Percentiles rank a stretch among this genome's conserved stretches.
phyloP scores from a whole-genome alignment of 805 yeast genomes.

The Candida nitratophila region DNA sequence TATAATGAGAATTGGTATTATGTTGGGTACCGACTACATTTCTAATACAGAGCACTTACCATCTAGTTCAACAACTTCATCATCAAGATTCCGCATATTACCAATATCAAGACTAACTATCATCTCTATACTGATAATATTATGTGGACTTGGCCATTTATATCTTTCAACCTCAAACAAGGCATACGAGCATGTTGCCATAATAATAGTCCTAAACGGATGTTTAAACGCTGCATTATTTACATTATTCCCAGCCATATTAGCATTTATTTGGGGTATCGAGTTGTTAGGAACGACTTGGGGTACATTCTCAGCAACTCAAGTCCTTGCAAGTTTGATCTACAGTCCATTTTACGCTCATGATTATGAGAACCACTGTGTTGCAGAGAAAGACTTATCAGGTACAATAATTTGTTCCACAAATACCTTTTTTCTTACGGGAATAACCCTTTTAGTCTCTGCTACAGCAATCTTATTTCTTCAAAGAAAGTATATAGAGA shows the following conservation, averaged over 20 bases:
- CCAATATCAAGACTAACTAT: constrained; percentile 22
- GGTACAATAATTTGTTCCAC: constrained; percentile 23
- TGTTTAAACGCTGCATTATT: constrained; percentile 65
- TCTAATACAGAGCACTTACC: constrained; percentile 21
- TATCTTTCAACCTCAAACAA: constrained; percentile 22
- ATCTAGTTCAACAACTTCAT: constrained; percentile 22
- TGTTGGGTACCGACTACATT: constrained; percentile 60
- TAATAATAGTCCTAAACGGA: constrained; percentile 21
- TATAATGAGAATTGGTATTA: constrained; percentile 55
- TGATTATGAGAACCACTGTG: constrained; percentile 4
- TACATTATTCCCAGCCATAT: constrained; percentile 79
- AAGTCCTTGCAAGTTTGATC: constrained; percentile 22
- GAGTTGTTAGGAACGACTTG: constrained; percentile 87
- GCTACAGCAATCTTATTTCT: constrained; percentile 17
- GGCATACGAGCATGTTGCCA: constrained; percentile 11
- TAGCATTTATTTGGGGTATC: constrained; percentile 81
- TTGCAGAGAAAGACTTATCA: neutral
- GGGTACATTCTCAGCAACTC: constrained; percentile 85
- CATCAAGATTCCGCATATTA: constrained; percentile 6
- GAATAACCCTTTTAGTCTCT: constrained; percentile 14
- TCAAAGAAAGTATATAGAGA: constrained; percentile 15
- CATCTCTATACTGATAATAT: constrained; percentile 15
- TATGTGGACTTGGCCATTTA: constrained; percentile 22
- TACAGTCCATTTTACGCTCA: constrained; percentile 4
- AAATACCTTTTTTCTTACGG: constrained; percentile 24